These are phyloP conservation scores for Rehmannia glutinosa DNA, from an alignment of 257 asterid genomes.

Conservation along the genomic window DNA sequence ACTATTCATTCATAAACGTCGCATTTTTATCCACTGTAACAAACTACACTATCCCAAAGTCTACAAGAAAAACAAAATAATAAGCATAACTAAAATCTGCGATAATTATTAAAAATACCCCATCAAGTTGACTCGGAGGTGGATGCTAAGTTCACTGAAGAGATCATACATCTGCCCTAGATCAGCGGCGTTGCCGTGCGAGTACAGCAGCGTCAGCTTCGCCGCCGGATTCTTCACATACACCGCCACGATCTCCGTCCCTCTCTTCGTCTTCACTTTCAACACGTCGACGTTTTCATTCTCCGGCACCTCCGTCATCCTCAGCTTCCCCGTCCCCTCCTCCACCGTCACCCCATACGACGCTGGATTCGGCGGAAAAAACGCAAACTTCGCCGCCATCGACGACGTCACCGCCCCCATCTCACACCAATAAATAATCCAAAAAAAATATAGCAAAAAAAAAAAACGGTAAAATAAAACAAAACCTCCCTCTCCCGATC, in stretches of 20 bases:
- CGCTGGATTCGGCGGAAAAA: constrained; percentile 91
- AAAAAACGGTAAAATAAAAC: neutral
- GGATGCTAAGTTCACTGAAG: constrained; percentile 79
- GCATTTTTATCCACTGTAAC: neutral
- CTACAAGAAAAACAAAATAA: neutral
- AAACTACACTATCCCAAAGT: neutral
- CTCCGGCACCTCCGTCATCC: constrained; percentile 79
- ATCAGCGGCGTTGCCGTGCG: constrained; percentile 99
- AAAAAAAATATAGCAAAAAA: neutral
- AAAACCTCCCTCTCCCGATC: neutral
- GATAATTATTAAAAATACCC: constrained; percentile 44
- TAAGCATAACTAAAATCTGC: neutral
- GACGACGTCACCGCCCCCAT: constrained; percentile 95
- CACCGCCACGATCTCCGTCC: constrained; percentile 71
- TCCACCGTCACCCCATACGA: constrained; percentile 61
- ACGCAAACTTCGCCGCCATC: constrained; percentile 92
- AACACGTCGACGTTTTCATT: constrained; percentile 75
- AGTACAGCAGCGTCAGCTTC: constrained; percentile 70
- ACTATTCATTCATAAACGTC: neutral
- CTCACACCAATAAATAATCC: constrained; percentile 19
- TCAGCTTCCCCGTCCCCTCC: constrained; percentile 57
- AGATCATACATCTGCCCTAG: constrained; percentile 95
- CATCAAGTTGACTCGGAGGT: constrained; percentile 83
- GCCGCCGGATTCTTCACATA: constrained; percentile 79
- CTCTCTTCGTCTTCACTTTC: constrained; percentile 75